Evolutionary conservation across 75 land plant species (phyloP), one percentile per base, ranked within the genome.

Genomic region (Pinus taeda): DNA sequence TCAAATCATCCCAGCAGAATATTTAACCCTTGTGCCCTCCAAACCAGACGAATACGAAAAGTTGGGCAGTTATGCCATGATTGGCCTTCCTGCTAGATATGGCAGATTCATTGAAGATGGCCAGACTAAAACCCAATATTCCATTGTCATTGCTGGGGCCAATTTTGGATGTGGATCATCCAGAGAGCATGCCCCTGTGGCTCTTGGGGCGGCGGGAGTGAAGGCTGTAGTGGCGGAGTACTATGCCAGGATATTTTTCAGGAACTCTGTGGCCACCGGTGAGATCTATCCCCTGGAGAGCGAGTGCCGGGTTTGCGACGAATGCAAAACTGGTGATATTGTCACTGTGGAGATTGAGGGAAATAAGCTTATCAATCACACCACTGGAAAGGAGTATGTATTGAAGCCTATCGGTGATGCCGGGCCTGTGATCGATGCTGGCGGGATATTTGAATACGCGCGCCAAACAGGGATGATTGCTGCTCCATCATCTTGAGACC

Each of bases 151-250:
- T 29, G 99, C 81, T 11, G 99, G 99, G 11, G 85, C 79, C 73
- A 96, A 96, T 77, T 96, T 96, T 83, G 99, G 99, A 15, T 96
- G 99, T 76, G 99, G 99, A 3, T 96, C 99, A n/a, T 96, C 99
- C 39, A 82, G 98, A 26, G 99, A 96, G 81, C 99, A 96, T 76
- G 99, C 99, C 20, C 99, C 99, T 6, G 95, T 96, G 45, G 98
- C 99, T 18, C 86, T 96, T n/a, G 98, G 99, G 9, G 99, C 99
- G 2, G 86, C 99, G 8, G 99, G 99, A 1, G 81, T 75, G 21
- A 57, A 62, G 61, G 99, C 92, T 2, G 98, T 96, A 11, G 92
- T 96, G n/a, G 95, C 99, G n/a, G 98, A 96, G 81, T 84, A 90
- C 4, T 96, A 94, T 75, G 97, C 99, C 29, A 71, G 99, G 64